Evolutionary conservation across 2,329 filamentous ascomycete genomes (phyloP).

Genomic region (Colletotrichum gigasporum): DNA sequence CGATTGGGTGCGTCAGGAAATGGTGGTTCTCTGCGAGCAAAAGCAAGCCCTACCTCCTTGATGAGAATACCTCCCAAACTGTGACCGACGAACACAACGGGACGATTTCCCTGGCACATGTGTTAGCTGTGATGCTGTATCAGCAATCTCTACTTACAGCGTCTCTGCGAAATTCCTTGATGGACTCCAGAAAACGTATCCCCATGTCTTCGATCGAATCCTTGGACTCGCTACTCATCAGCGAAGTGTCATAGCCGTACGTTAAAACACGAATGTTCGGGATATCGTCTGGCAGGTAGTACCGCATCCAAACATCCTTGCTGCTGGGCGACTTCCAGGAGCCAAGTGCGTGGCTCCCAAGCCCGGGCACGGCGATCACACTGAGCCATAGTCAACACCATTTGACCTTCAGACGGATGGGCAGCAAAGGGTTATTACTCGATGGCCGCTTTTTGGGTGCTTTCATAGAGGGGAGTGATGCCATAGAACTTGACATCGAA

Average conservation of each 20-base stretch:
- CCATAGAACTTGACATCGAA: slow-evolving; percentile 35
- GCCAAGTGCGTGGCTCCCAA: slow-evolving; percentile 40
- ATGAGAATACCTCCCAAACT: slow-evolving; percentile 40
- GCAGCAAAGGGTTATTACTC: slow-evolving; percentile 34
- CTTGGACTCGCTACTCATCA: slow-evolving; percentile 35
- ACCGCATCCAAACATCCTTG: slow-evolving; percentile 40
- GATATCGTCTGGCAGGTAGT: slow-evolving; percentile 38
- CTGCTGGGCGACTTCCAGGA: slow-evolving; percentile 39
- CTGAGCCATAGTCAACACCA: slow-evolving; percentile 22
- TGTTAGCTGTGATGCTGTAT: neutral
- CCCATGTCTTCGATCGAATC: slow-evolving; percentile 35
- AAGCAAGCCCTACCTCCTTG: slow-evolving; percentile 36
- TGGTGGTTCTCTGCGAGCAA: neutral
- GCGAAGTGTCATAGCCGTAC: slow-evolving; percentile 42
- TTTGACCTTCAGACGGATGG: slow-evolving; percentile 6
- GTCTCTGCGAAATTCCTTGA: slow-evolving; percentile 31
- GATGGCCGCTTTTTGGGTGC: slow-evolving; percentile 14
- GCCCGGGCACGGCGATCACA: slow-evolving; percentile 40
- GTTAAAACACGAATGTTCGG: slow-evolving; percentile 36
- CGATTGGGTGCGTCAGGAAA: too few relatives aligned
- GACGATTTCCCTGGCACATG: slow-evolving; percentile 28
- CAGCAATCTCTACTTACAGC: slow-evolving; percentile 15
- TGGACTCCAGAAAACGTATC: slow-evolving; percentile 22
- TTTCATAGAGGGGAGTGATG: slow-evolving; percentile 39
- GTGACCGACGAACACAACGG: slow-evolving; percentile 38